Base-by-base conservation (phyloP, 345 rosid genomes). In the Tarenaya hassleriana region DNA sequence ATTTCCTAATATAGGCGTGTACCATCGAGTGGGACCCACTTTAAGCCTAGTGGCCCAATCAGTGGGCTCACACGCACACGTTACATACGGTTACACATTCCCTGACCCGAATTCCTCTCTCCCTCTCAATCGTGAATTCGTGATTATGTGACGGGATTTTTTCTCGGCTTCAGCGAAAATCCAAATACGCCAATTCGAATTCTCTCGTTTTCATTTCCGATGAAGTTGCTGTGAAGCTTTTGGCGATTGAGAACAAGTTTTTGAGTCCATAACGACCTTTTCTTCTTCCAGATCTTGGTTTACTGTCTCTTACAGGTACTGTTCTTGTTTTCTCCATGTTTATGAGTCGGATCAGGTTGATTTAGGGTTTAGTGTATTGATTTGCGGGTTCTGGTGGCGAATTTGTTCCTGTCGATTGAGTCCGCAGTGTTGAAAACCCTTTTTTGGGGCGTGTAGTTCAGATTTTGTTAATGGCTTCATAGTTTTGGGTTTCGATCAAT, bases 41-140 rank as follows among this genome's bases (percentile, higher is more conserved):
- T n/a, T n/a, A n/a, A n/a, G n/a, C n/a, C 39, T 41, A 67, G 66
- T n/a, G 71, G 71, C 66, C 66, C 61, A 60, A 48, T 67, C 21
- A 60, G 66, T 67, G 62, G 71, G 57, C 19, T 67, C 66, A 67
- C 71, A 61, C 57, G 41, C 61, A 66, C 40, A 58, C 8, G 35
- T n/a, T 15, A 59, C 16, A 57, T 40, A 51, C 70, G 60, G 58
- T 65, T 51, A 64, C 59, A 59, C 70, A 34, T 35, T 15, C 64
- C 39, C 51, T 60, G 66, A 65, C 54, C 54, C 54, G 60, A 47
- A 58, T 48, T 65, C 60, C 65, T 59, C 57, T 39, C 49, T 56
- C 63, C 35, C 41, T 56, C 47, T 41, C 33, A 31, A 8, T n/a
- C 6, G 43, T 49, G 34, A 52, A n/a, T n/a, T 60, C 13, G 60